Evolutionary conservation across 1,284 basidiomycete genomes (phyloP).

Genomic region (Singerocomus inundabilis): DNA sequence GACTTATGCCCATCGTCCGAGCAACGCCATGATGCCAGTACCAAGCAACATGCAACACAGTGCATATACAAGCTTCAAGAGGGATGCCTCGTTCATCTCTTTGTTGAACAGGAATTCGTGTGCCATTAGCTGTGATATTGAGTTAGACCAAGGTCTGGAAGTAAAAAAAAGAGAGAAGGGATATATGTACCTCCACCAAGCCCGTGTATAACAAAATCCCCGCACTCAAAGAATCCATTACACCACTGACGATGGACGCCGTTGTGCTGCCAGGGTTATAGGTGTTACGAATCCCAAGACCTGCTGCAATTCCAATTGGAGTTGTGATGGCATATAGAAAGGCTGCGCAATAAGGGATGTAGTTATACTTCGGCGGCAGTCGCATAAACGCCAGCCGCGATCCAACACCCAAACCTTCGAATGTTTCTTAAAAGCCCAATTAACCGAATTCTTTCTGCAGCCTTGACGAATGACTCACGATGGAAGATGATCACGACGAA

Average conservation of each 20-base stretch:
- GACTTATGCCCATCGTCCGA: slow-evolving; percentile 78
- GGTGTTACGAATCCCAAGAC: slow-evolving; percentile 76
- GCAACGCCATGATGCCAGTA: slow-evolving; percentile 79
- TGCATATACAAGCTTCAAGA: slow-evolving; percentile 65
- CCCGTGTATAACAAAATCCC: slow-evolving; percentile 93
- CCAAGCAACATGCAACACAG: slow-evolving; percentile 74
- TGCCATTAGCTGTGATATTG: slow-evolving; percentile 63
- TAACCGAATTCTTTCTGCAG: not conserved
- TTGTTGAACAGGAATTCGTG: slow-evolving; percentile 92
- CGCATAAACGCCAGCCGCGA: slow-evolving; percentile 76
- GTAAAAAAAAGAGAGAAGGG: not conserved
- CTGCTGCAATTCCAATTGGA: slow-evolving; percentile 79
- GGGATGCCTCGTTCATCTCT: slow-evolving; percentile 72
- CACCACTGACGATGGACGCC: slow-evolving; percentile 79
- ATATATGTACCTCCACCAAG: slow-evolving; percentile 69
- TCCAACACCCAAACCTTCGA: slow-evolving; percentile 90
- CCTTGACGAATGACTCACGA: slow-evolving; percentile 46
- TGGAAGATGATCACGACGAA: slow-evolving; percentile 93
- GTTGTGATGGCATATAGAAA: slow-evolving; percentile 78
- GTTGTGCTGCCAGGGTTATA: slow-evolving; percentile 80
- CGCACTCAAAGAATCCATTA: slow-evolving; percentile 82
- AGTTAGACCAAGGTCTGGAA: not conserved
- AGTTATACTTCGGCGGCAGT: slow-evolving; percentile 58
- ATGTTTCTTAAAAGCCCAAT: slow-evolving; percentile 58
- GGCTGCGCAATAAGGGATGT: slow-evolving; percentile 65